phyloP scores from a whole-genome alignment of 441 rosid species.

The Adansonia grandidieri region DNA sequence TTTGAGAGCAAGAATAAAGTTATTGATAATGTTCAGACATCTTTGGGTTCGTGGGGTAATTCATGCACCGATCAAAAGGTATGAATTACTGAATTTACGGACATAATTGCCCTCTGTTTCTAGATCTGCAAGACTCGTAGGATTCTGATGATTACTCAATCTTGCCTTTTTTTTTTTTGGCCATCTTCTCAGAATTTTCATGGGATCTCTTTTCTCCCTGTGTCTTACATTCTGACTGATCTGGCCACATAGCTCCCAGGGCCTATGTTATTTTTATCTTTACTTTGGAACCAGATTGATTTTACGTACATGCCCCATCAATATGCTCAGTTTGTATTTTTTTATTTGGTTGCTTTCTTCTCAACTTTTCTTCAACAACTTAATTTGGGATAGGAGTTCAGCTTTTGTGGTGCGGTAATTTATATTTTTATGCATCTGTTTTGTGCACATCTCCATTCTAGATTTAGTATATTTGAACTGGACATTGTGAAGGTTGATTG shows the following conservation, averaged over 20 bases:
- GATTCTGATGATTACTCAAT: background rate
- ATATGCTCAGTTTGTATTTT: background rate
- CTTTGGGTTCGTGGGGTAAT: constrained; percentile 77
- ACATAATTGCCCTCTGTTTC: background rate
- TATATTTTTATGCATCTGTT: background rate
- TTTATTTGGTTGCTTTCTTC: background rate
- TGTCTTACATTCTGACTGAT: background rate
- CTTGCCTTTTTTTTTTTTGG: background rate
- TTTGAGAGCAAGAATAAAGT: constrained; percentile 62
- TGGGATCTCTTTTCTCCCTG: background rate
- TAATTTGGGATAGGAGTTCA: background rate
- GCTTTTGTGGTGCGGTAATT: background rate
- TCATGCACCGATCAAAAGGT: constrained; percentile 76
- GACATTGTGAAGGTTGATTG: background rate
- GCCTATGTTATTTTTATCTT: background rate
- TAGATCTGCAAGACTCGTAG: background rate
- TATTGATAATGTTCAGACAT: constrained; percentile 62
- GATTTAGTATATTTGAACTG: background rate
- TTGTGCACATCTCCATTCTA: background rate
- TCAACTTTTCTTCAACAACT: background rate
- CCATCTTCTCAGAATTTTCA: background rate
- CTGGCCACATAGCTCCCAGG: background rate
- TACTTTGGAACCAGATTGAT: background rate
- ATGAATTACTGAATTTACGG: constrained; percentile 15
- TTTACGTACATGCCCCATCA: background rate